Evolutionary conservation across 75 land plant species (phyloP), one percentile per base, ranked within the genome.

Genomic region (Ceratopteris richardii): DNA sequence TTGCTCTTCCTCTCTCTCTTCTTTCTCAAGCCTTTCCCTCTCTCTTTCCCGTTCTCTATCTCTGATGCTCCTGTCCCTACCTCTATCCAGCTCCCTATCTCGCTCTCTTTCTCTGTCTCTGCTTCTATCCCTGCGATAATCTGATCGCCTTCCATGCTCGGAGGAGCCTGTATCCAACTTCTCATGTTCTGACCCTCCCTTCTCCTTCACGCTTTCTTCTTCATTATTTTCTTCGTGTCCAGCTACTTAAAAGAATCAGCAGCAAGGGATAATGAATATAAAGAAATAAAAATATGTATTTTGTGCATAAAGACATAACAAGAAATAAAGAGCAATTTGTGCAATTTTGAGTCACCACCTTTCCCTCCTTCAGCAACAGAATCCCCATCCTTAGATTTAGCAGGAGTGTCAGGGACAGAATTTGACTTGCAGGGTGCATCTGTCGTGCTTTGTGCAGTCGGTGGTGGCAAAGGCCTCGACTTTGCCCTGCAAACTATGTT

Each of bases 1-100:
- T 62, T 88, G 76, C 26, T 90, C 99, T 53, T 86, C 58, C 44
- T 95, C 96, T 24, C 86, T 44, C 21, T 95, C 99, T 61, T 90
- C 90, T 54, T 90, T 96, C 36, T 85, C 57, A 61, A 77, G 81
- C 39, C 66, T 23, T 41, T 93, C 90, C 6, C 84, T 69, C 36
- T 87, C 92, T 47, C 79, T 74, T 25, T 93, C 98, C 50, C 77
- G 76, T 28, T 69, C 70, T 12, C 58, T 40, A 31, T 58, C 71
- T 66, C 71, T 64, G 24, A 51, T 66, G 21, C 43, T 21, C 18
- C 50, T 46, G 4, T 46, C 50, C 22, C 50, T 46, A 4, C 22
- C 57, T 26, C 57, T 54, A 28, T 26, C 57, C 23, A 20, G 9
- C 22, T 54, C 57, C 27, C 57, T 54, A 28, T 54, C 57, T 54